Evolutionary conservation across 805 yeast species (phyloP).

Genomic region (Candida vartiovaarae): DNA sequence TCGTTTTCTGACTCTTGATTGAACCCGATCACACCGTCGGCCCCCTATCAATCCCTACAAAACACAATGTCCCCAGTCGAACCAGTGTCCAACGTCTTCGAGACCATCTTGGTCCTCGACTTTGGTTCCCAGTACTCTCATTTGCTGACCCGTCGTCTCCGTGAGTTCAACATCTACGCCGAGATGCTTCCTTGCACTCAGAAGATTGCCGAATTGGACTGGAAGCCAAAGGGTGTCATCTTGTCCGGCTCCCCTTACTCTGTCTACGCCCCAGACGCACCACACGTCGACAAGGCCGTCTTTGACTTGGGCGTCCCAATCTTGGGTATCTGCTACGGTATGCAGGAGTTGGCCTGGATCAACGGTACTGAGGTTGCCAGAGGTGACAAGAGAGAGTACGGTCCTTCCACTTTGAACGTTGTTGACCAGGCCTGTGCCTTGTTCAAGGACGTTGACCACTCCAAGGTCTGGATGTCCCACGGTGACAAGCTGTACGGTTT

Average conservation of each 20-base stretch:
- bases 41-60: background rate
- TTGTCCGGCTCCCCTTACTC: conserved; percentile 98
- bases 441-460: conserved; percentile 85
- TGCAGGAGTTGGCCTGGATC: conserved; percentile 99
- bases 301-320: conserved; percentile 90
- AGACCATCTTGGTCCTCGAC: conserved; percentile 94
- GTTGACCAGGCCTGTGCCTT: conserved; percentile 60
- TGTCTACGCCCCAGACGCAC: conserved; percentile 91
- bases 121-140: conserved; percentile 99
- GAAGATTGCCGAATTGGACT: conserved; percentile 81
- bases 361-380: conserved; percentile 87
- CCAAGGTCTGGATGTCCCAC: conserved; percentile 99
- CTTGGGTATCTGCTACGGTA: conserved; percentile 96
- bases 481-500: conserved; percentile 91
- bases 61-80: conserved; percentile 22
- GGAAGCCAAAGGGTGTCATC: conserved; percentile 96
- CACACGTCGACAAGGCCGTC: conserved; percentile 93
- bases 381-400: conserved; percentile 97
- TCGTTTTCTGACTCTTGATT: too few species aligned
- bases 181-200: conserved; percentile 99
- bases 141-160: conserved; percentile 90
- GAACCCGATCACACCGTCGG: too few species aligned
- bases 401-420: conserved; percentile 86
- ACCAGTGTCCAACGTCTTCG: conserved; percentile 82
- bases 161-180: conserved; percentile 97